phyloP scores from a whole-genome alignment of 2,329 filamentous ascomycete genomes.

The Calonectria henricotiae region DNA sequence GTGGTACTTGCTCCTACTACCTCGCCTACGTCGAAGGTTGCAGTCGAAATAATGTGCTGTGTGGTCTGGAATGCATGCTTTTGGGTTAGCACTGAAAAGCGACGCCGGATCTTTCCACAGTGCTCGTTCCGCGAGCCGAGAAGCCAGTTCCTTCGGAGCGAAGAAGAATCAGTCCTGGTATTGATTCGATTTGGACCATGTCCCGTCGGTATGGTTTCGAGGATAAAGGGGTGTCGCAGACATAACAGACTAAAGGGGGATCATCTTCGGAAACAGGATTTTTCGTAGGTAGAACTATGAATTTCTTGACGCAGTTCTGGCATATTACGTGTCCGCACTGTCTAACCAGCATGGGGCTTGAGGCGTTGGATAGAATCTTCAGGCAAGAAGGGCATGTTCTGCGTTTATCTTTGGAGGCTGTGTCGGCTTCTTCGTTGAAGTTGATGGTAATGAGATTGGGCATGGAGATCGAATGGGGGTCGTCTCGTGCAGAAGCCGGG shows the following conservation, averaged over 20 bases:
- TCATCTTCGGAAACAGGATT: constrained; percentile 63
- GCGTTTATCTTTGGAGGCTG: constrained; percentile 62
- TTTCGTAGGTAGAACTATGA: constrained; percentile 76
- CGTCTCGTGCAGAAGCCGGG: constrained; percentile 78
- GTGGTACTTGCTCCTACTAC: constrained; percentile 72
- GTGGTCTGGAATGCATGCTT: neutral
- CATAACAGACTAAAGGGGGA: constrained; percentile 77
- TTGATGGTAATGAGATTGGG: constrained; percentile 83
- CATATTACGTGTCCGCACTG: constrained; percentile 95
- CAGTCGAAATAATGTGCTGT: constrained; percentile 39
- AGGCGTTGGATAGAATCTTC: constrained; percentile 86
- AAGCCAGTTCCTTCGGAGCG: constrained; percentile 93
- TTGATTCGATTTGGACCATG: constrained; percentile 70
- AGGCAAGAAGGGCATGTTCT: constrained; percentile 87
- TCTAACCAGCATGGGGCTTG: constrained; percentile 86
- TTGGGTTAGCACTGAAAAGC: constrained; percentile 84
- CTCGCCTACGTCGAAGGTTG: constrained; percentile 49
- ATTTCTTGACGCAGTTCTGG: constrained; percentile 86
- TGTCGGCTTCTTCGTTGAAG: constrained; percentile 80
- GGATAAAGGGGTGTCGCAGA: constrained; percentile 87
- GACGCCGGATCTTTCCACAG: constrained; percentile 84
- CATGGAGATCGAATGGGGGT: constrained; percentile 82
- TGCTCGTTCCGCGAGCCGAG: constrained; percentile 87
- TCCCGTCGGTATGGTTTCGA: constrained; percentile 62
- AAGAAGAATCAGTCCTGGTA: constrained; percentile 83